Percentiles rank a stretch among this genome's conserved stretches.
phyloP scores from a whole-genome alignment of 1,284 basidiomycete genomes.

The Boletus smithii region DNA sequence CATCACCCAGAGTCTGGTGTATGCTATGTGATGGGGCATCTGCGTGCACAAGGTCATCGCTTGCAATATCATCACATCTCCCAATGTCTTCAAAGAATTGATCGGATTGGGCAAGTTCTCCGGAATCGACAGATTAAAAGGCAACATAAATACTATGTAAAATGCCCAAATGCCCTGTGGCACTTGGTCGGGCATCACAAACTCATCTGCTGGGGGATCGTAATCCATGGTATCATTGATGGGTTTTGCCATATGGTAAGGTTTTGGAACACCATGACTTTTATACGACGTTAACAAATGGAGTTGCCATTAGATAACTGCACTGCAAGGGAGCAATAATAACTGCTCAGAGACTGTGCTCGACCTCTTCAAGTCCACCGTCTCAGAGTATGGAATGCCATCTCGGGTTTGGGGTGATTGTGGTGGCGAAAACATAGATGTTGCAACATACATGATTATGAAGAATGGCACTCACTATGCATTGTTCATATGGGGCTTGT shows the following conservation, averaged over 20 bases:
- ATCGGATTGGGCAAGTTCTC: constrained; percentile 22
- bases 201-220: constrained; percentile 47
- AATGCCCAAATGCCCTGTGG: constrained; percentile 34
- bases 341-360: constrained; percentile 32
- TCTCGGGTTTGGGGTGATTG: constrained; percentile 24
- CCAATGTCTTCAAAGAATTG: no score
- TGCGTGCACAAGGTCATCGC: no score
- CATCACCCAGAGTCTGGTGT: constrained; percentile 23
- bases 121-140: constrained; percentile 16
- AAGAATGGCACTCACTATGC: constrained; percentile 21
- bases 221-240: constrained; percentile 48
- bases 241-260: constrained; percentile 39
- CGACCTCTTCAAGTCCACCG: constrained; percentile 16
- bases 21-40: constrained; percentile 21
- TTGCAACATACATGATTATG: constrained; percentile 26
- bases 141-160: constrained; percentile 32
- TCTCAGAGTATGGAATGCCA: constrained; percentile 4
- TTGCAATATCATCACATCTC: no score
- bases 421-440: constrained; percentile 30
- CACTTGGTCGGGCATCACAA: constrained; percentile 28
- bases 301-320: no score
- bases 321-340: no score
- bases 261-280: no score
- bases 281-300: no score
- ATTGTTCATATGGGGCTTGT: constrained; percentile 34